Conservation (phyloP, 306 rosid species). For the Geum urbanum region DNA sequence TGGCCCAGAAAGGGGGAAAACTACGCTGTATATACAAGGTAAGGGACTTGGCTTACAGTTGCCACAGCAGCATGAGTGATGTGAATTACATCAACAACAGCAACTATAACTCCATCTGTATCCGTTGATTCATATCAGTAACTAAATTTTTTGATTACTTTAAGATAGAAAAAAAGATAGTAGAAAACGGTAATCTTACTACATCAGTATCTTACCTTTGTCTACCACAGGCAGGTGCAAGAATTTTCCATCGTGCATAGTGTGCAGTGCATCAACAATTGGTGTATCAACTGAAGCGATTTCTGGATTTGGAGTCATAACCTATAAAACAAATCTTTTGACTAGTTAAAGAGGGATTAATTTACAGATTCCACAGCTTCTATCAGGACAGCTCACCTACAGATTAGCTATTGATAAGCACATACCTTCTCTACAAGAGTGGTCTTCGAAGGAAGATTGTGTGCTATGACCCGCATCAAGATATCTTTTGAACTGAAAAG, state of each 20-base stretch:
- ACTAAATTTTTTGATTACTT: neutral
- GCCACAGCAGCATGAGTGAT: constrained; percentile 95
- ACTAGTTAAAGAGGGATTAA: neutral
- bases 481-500: constrained; percentile 80
- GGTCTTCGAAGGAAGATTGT: constrained; percentile 60
- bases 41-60: constrained; percentile 60
- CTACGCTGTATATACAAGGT: neutral
- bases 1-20: neutral
- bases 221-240: constrained; percentile 85
- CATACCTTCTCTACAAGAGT: constrained; percentile 85
- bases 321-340: constrained; percentile 41
- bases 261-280: constrained; percentile 89
- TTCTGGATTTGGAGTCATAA: constrained; percentile 94
- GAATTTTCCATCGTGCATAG: constrained; percentile 90
- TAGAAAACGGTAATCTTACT: neutral
- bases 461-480: constrained; percentile 89
- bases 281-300: constrained; percentile 78
- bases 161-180: neutral
- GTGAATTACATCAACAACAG: constrained; percentile 75
- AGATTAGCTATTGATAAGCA: constrained; percentile 22
- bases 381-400: constrained; percentile 1
- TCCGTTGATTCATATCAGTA: constrained; percentile 32
- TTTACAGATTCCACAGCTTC: neutral
- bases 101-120: constrained; percentile 75
- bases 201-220: constrained; percentile 51